These are phyloP conservation scores for Aspergillus aculeatinus DNA, from an alignment of 2,329 filamentous ascomycete genomes.

Conservation along the genomic window DNA sequence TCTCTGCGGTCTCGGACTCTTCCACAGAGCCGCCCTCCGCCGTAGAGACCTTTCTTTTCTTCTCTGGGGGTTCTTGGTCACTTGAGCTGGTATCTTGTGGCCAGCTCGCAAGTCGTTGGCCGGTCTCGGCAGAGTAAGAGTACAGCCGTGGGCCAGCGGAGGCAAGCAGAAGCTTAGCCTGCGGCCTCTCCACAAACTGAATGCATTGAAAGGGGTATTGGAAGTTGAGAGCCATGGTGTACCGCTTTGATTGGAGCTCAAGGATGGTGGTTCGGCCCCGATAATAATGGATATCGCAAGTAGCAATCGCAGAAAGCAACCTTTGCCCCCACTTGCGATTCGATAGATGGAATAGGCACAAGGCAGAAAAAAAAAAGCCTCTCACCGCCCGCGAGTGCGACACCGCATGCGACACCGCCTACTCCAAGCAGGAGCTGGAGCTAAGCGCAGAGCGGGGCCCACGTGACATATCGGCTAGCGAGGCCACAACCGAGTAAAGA, in stretches of 20 bases:
- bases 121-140: constrained; percentile 61
- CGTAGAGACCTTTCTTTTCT: constrained; percentile 45
- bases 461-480: constrained; percentile 42
- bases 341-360: not conserved
- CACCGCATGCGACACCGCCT: constrained; percentile 2
- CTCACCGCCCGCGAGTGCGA: not conserved
- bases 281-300: not conserved
- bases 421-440: not conserved
- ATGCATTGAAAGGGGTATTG: constrained; percentile 65
- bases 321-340: not conserved
- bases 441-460: constrained; percentile 13
- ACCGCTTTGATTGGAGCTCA: constrained; percentile 2
- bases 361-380: not conserved
- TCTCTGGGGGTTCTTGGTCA: constrained; percentile 43
- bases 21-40: constrained; percentile 21
- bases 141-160: constrained; percentile 72
- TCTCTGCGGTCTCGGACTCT: constrained; percentile 14
- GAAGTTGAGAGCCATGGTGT: constrained; percentile 33
- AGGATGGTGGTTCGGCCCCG: not conserved
- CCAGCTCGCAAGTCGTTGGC: constrained; percentile 63
- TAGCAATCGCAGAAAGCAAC: not conserved
- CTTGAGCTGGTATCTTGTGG: constrained; percentile 34
- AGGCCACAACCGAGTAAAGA: constrained; percentile 36
- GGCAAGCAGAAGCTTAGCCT: constrained; percentile 60
- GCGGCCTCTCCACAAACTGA: constrained; percentile 36